Percentiles rank a stretch among this genome's conserved stretches.
Conservation (phyloP, 495 filamentous ascomycete species). For the Xylona heveae region DNA sequence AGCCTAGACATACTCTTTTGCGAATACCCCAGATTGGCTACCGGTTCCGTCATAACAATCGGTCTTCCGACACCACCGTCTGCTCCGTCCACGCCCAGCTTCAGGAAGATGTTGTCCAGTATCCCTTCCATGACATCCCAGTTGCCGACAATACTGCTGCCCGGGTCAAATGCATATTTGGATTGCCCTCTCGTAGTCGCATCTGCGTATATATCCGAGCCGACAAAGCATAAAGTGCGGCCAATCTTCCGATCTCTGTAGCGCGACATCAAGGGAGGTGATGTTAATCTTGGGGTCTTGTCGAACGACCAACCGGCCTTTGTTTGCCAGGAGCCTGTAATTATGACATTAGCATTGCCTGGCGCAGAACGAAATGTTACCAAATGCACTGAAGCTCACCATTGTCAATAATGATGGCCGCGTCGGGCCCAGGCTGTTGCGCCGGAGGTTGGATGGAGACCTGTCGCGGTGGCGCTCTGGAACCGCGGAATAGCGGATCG, state of each 20-base stretch:
- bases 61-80: conserved; percentile 58
- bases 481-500: conserved; percentile 64
- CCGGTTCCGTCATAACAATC: conserved; percentile 87
- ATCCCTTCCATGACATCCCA: conserved; percentile 94
- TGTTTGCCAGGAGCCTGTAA: conserved; percentile 59
- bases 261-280: conserved; percentile 79
- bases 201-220: conserved; percentile 79
- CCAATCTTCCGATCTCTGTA: conserved; percentile 84
- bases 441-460: conserved; percentile 42
- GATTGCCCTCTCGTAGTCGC: conserved; percentile 82
- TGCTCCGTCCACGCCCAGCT: conserved; percentile 64
- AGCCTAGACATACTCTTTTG: conserved; percentile 45
- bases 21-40: conserved; percentile 74
- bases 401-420: conserved; percentile 95
- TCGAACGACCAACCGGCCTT: conserved; percentile 95
- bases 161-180: conserved; percentile 75
- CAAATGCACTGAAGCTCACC: conserved; percentile 34
- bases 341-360: neutral
- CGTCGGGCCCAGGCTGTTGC: conserved; percentile 18
- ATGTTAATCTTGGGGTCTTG: conserved; percentile 45
- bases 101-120: conserved; percentile 80
- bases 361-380: too few relatives aligned
- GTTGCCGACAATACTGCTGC: conserved; percentile 77
- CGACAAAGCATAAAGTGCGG: conserved; percentile 76
- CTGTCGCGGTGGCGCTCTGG: conserved; percentile 40